Conservation (phyloP, 2,329 filamentous ascomycete species). For the Monosporascus sp. region DNA sequence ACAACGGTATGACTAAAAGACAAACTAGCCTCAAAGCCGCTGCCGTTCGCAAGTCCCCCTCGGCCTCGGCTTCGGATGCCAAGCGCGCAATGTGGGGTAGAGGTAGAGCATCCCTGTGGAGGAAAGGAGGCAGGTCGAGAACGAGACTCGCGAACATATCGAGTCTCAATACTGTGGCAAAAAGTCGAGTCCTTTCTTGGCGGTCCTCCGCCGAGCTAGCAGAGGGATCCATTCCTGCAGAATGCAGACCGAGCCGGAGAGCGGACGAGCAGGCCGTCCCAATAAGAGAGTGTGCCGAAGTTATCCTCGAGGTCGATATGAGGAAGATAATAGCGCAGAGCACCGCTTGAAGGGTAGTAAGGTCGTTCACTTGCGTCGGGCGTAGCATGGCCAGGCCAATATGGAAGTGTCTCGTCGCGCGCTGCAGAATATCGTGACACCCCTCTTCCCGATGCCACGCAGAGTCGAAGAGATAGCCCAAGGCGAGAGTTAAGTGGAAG, state of each 20-base stretch:
- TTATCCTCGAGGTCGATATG: conserved; percentile 3
- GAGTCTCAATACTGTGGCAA: conserved; percentile 1
- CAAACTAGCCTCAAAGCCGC: conserved; percentile 3
- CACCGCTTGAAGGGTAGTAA: conserved; percentile 2
- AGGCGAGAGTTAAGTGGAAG: conserved; percentile 3
- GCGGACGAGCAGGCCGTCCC: conserved; percentile 3
- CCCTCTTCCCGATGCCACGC: neutral
- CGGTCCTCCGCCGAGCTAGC: neutral
- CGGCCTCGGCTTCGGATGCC: neutral
- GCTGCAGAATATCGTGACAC: neutral
- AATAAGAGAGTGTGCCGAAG: conserved; percentile 3
- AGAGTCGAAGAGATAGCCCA: conserved; percentile 2
- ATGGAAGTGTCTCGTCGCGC: conserved; percentile 2
- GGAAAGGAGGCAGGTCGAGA: conserved; percentile 3
- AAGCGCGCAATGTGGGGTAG: conserved; percentile 1
- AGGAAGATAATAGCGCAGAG: conserved; percentile 4
- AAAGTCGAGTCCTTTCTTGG: neutral
- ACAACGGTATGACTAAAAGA: conserved; percentile 2
- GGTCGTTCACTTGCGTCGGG: conserved; percentile 1
- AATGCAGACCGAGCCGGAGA: conserved; percentile 3
- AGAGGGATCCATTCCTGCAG: neutral
- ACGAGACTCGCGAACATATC: conserved; percentile 2
- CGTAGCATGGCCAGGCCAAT: neutral
- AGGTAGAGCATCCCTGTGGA: conserved; percentile 1
- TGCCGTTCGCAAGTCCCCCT: conserved; percentile 1